Evolutionary conservation across 179 eudicot genomes (phyloP), one percentile per base, ranked within the genome.

Genomic region (Corrigiola litoralis): DNA sequence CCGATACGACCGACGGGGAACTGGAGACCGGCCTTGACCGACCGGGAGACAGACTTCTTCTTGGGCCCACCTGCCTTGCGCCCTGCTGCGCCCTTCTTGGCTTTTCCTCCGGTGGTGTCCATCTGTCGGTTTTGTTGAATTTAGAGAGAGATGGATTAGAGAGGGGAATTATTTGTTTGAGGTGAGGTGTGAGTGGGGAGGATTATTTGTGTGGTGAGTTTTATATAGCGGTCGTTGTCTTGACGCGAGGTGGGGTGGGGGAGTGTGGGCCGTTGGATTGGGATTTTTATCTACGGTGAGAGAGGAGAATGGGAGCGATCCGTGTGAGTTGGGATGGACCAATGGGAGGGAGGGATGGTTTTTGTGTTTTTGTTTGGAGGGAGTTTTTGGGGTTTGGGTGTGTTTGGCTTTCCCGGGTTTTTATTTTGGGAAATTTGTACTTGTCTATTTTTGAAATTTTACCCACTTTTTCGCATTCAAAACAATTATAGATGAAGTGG

Each of bases 1-100:
- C 89, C 89, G 21, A 84, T 84, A 65, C 89, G 79, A 0, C 89
- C 89, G 24, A 85, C 91, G 7, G 91, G 91, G 33, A 85, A 85
- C 69, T 84, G 89, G 4, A 84, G 65, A 1, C 87, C 89, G 53
- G 89, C 89, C 28, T 65, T 80, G 8, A 78, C 78, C 11, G 91
- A 85, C 5, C 91, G 81, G 51, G 90, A 55, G 6, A 83, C 84
- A 21, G 87, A 49, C 78, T 77, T 81, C 84, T 83, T 85, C 82
- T 67, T 83, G 0, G 88, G 84, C 4, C 82, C 88, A n/a, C 86
- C 79, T 0, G 78, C 85, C 14, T 68, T 82, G 68, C 91, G 74
- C 0, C 91, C 91, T 2, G 44, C 88, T 24, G 81, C 86, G 5
- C 91, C 88, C 31, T 80, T 84, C 75, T 72, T 72, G 0, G 60